Base-by-base conservation (phyloP, 805 yeast genomes). In the Wickerhamiella bombiphila region DNA sequence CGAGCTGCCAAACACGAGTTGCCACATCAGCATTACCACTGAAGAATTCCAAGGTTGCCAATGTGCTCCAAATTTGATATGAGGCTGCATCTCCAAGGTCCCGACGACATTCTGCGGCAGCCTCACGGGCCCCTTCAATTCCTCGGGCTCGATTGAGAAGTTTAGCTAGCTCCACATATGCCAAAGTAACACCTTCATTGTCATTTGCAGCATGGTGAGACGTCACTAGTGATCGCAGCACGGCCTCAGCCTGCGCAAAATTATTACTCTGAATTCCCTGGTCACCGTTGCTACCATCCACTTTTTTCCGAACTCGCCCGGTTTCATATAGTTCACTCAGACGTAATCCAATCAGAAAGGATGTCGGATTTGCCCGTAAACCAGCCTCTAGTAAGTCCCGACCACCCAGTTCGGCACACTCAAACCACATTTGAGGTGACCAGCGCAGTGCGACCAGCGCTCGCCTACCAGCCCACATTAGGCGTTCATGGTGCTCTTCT, bases 341-440 rank as follows among this genome's bases (percentile, higher is more conserved):
- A n/a, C n/a, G n/a, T n/a, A n/a, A n/a, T n/a, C n/a, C n/a, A n/a
- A 88, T 59, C 13, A 82, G 59, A 39, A 75, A 68, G 38, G 93
- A 79, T 34, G 60, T 61, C 3, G 93, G 88, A 54, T 80, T 82
- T 16, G 80, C 68, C 21, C 56, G 46, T 5, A 79, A 50, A 2
- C 81, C 81, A 70, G 50, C 36, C 46, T 55, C 11, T 39, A 54
- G 48, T 42, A 45, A 3, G 16, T 25, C 5, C 41, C 32, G 13
- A 32, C n/a, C 22, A 45, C 65, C 74, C 42, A 75, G 60, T 29
- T 51, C 51, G 1, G 58, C 51, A 1, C 60, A 63, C 5, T 54
- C 74, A 53, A 71, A 81, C 94, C 94, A 85, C 19, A 78, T 55
- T 48, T 78, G 82, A 0, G 91, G 80, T 32, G 66, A 71, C 52